phyloP scores from a whole-genome alignment of 1,284 basidiomycete genomes.

The Ceratobasidium sp. region DNA sequence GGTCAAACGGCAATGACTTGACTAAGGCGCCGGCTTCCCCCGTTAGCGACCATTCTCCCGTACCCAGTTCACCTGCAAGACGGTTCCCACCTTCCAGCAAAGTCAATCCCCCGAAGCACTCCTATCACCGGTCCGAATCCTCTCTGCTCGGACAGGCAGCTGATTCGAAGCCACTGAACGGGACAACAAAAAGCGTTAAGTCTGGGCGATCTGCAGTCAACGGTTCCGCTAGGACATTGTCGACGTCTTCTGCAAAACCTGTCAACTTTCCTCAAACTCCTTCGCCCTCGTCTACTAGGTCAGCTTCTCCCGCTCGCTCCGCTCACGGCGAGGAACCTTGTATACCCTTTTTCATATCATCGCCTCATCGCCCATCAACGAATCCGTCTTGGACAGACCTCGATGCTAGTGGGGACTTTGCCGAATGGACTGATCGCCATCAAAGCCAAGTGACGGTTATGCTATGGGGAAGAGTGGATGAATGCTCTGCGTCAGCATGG shows the following conservation, averaged over 20 bases:
- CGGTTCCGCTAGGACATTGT: constrained; percentile 19
- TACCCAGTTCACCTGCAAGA: constrained; percentile 13
- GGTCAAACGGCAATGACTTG: not conserved
- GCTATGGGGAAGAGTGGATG: constrained; percentile 45
- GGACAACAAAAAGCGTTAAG: constrained; percentile 27
- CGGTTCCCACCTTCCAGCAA: not conserved
- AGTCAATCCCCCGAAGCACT: constrained; percentile 14
- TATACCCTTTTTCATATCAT: constrained; percentile 73
- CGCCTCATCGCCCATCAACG: constrained; percentile 75
- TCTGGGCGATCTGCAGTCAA: constrained; percentile 25
- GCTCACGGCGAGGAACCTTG: constrained; percentile 36
- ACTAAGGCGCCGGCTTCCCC: constrained; percentile 20
- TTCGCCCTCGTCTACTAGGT: constrained; percentile 32
- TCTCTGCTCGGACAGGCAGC: not conserved
- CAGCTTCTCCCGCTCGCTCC: constrained; percentile 41
- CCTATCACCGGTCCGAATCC: constrained; percentile 5
- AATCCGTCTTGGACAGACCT: constrained; percentile 69
- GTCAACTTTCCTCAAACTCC: constrained; percentile 16
- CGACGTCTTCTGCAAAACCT: constrained; percentile 30
- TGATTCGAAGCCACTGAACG: not conserved
- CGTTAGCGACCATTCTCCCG: constrained; percentile 3
- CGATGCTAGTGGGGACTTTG: constrained; percentile 44
- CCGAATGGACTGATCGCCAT: constrained; percentile 31
- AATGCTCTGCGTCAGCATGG: constrained; percentile 59
- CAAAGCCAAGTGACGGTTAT: constrained; percentile 43